Evolutionary conservation across 2,329 filamentous ascomycete genomes (phyloP).

Genomic region (Nannizziopsis barbatae): DNA sequence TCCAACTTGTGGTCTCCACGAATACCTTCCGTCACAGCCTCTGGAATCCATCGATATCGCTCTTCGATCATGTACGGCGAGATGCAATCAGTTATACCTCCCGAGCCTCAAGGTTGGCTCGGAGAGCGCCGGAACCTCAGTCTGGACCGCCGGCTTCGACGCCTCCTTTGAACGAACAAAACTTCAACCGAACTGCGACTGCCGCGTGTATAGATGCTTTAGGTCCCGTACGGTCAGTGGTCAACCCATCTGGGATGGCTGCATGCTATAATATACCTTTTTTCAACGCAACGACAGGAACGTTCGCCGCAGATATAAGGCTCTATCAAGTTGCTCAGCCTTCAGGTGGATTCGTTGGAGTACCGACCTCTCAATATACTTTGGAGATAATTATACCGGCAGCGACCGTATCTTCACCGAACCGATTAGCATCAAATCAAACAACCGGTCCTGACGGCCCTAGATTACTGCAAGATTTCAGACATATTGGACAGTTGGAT

Average conservation of each 20-base stretch:
- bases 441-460: conserved; percentile 10
- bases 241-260: conserved; percentile 65
- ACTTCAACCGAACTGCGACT: conserved; percentile 35
- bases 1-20: conserved; percentile 4
- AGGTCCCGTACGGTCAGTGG: conserved; percentile 41
- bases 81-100: conserved; percentile 7
- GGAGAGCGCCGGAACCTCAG: conserved; percentile 10
- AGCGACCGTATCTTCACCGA: conserved; percentile 18
- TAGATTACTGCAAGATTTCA: conserved; percentile 24
- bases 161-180: conserved; percentile 35
- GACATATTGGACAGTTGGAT: conserved; percentile 25
- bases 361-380: conserved; percentile 25
- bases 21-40: conserved; percentile 1
- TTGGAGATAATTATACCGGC: conserved; percentile 21
- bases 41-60: not conserved
- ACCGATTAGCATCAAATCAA: conserved; percentile 11
- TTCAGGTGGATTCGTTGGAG: conserved; percentile 36
- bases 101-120: not conserved
- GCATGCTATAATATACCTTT: conserved; percentile 73
- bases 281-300: conserved; percentile 51
- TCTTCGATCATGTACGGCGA: conserved; percentile 5
- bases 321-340: conserved; percentile 59
- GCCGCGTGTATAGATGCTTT: conserved; percentile 51
- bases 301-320: conserved; percentile 66
- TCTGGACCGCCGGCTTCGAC: conserved; percentile 1